Evolutionary conservation across 768 basidiomycete genomes (phyloP), one percentile per base, ranked within the genome.

Genomic region (Lentinula sp.): DNA sequence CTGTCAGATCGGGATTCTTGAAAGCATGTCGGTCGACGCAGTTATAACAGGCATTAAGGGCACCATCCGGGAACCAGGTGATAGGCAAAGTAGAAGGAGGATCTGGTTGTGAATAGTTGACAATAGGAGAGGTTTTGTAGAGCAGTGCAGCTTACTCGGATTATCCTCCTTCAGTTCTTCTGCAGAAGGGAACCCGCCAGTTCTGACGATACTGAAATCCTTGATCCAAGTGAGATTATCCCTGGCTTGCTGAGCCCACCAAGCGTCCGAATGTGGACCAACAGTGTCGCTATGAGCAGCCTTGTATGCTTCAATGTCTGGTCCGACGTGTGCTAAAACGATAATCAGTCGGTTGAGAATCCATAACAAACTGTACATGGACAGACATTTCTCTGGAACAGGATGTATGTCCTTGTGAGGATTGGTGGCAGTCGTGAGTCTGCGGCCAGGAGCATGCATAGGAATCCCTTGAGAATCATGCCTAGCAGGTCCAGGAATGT

Each of bases 11-110:
- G 0, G 96, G 97, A 68, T 95, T 77, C 70, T 86, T 84, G 78
- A 89, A 95, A 15, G 93, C 96, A 88, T 93, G 95, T 60, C 96
- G 85, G 73, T 99, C 97, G 54, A 99, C 93, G 68, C 94, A 96
- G 75, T 99, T 99, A 81, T 98, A 98, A 8, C 93, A 86, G 1
- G 89, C 96, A 69, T 95, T 97, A 66, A 96, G 75, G 4, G 80
- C 88, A 34, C 96, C 96, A 68, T 99, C 95, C 4, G 93, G 93
- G 83, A 98, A 98, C 96, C 96, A 98, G 64, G 83, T 82, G 62
- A 96, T 86, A 70, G 97, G 4, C 89, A 78, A 68, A 88, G 78
- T 61, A 98, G 79, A 83, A 97, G 98, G 10, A 91, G 92, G 35
- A 88, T 82, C 72, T 95, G 86, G 94, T 93, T 95, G 74, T 92